phyloP scores from a whole-genome alignment of 2,329 filamentous ascomycete genomes.

The Colletotrichum sp. region DNA sequence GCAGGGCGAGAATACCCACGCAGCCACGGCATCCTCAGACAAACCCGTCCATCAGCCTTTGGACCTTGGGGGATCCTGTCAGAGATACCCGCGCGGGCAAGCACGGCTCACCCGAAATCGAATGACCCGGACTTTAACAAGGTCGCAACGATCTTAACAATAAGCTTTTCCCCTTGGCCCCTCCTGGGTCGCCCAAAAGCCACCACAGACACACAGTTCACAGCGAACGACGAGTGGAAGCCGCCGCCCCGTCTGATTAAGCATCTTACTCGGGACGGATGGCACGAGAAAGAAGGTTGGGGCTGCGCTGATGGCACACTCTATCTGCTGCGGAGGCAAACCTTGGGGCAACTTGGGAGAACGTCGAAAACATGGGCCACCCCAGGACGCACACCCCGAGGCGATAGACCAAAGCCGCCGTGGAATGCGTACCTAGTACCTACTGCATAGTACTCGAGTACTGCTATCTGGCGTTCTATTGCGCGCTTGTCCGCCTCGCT shows the following conservation, averaged over 20 bases:
- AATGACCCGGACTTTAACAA: not conserved
- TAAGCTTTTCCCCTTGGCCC: not conserved
- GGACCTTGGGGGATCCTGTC: not conserved
- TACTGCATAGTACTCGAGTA: not conserved
- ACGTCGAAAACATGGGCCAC: not conserved
- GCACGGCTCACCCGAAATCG: not conserved
- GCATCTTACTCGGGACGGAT: conserved; percentile 8
- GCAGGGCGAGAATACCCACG: not conserved
- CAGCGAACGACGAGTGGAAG: not conserved
- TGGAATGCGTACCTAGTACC: not conserved
- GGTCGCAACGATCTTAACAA: conserved; percentile 1
- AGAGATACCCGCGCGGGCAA: not conserved
- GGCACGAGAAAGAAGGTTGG: not conserved
- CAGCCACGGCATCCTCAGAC: not conserved
- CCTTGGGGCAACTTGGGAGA: not conserved
- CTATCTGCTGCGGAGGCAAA: not conserved
- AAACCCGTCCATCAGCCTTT: not conserved
- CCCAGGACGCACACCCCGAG: not conserved
- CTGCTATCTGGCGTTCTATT: not conserved
- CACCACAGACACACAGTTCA: not conserved
- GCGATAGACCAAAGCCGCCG: not conserved
- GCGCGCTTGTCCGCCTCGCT: not conserved
- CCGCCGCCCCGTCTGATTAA: conserved; percentile 4
- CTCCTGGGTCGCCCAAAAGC: not conserved
- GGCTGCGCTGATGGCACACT: not conserved